phyloP scores from a whole-genome alignment of 345 rosid species.

The Moringa oleifera region DNA sequence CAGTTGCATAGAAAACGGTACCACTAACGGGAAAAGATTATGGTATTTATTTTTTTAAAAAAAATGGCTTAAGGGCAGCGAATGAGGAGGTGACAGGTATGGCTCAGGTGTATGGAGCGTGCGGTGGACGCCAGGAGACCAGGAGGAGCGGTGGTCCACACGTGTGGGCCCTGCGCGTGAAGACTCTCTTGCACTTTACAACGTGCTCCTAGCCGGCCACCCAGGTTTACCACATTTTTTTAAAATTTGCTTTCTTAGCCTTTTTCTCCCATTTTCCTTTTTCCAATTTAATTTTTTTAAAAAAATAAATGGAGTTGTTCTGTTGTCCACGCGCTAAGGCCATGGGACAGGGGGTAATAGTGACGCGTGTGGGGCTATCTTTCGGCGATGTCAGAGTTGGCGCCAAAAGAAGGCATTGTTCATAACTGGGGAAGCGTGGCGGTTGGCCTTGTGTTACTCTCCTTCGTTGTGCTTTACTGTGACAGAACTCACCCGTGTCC shows the following conservation, averaged over 20 bases:
- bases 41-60: too few species aligned
- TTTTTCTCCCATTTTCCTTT: too few species aligned
- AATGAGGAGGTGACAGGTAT: constrained; percentile 9
- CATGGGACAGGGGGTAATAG: too few species aligned
- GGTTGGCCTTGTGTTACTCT: constrained; percentile 1
- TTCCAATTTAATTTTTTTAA: too few species aligned
- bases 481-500: constrained; percentile 16
- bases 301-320: too few species aligned
- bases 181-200: constrained; percentile 12
- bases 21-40: constrained; percentile 9
- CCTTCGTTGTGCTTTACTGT: not conserved
- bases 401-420: not conserved
- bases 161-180: constrained; percentile 32
- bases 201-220: constrained; percentile 26
- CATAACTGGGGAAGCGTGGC: constrained; percentile 19
- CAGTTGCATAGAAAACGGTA: constrained; percentile 23
- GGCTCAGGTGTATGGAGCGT: constrained; percentile 8
- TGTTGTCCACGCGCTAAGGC: too few species aligned
- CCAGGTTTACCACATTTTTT: constrained; percentile 4
- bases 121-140: constrained; percentile 36
- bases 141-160: constrained; percentile 23
- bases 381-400: too few species aligned
- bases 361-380: too few species aligned
- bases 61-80: not conserved
- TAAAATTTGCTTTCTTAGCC: too few species aligned